phyloP scores from a whole-genome alignment of 106 monocot genomes.

The Dendrobium chrysotoxum region DNA sequence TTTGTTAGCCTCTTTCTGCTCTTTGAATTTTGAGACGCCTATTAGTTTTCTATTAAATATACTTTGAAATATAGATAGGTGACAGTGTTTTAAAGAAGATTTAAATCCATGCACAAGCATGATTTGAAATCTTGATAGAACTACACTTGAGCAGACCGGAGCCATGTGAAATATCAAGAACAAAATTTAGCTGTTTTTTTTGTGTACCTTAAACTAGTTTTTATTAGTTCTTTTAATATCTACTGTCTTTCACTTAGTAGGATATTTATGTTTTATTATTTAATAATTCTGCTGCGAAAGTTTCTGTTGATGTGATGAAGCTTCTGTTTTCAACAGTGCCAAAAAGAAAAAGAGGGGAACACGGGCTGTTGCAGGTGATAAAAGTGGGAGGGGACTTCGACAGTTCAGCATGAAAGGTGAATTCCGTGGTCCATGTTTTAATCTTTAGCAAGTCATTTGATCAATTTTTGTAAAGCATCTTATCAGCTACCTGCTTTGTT shows the following conservation, averaged over 20 bases:
- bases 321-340: slow-evolving; percentile 17
- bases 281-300: neutral
- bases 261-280: neutral
- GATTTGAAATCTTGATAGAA: neutral
- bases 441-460: neutral
- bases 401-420: slow-evolving; percentile 88
- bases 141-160: neutral
- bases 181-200: neutral
- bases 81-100: neutral
- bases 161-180: neutral
- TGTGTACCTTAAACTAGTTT: too few species aligned
- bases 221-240: neutral
- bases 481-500: neutral
- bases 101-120: neutral
- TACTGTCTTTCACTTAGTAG: neutral
- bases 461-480: neutral
- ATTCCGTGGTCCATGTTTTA: neutral
- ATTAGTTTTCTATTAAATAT: too few species aligned
- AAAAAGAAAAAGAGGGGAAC: slow-evolving; percentile 95
- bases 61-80: too few species aligned
- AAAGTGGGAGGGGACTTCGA: slow-evolving; percentile 83
- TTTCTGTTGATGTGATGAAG: neutral
- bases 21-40: neutral
- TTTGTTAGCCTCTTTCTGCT: neutral
- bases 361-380: slow-evolving; percentile 75